A percentile compares a stretch with the other conserved stretches of the same genome.
These are phyloP conservation scores for Emmonsia crescens DNA, from an alignment of 2,329 filamentous ascomycete genomes.

Conservation along the genomic window DNA sequence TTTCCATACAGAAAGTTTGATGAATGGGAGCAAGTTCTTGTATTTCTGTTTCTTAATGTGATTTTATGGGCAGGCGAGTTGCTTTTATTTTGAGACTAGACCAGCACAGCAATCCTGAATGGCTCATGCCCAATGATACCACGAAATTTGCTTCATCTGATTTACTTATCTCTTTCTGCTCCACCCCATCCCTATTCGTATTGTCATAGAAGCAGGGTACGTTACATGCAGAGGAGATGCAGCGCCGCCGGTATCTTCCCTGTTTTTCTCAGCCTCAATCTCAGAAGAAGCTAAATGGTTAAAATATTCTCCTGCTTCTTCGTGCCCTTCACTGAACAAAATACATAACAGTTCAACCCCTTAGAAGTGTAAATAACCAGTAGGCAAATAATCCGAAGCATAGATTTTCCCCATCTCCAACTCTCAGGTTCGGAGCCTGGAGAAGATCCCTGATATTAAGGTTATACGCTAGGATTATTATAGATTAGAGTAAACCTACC, in stretches of 20 bases:
- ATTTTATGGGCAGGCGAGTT: not conserved
- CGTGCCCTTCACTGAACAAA: not conserved
- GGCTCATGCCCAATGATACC: slow-evolving; percentile 1
- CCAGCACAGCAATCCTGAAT: not conserved
- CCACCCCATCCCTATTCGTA: not conserved
- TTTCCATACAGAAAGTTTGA: not conserved
- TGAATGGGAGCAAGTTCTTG: not conserved
- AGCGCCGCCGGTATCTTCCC: too few species aligned
- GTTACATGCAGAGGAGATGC: not conserved
- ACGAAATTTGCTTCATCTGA: not conserved
- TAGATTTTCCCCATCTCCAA: not conserved
- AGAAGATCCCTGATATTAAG: not conserved
- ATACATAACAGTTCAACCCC: not conserved
- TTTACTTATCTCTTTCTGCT: not conserved
- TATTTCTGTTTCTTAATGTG: not conserved
- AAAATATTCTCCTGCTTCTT: not conserved
- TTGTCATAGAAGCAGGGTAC: not conserved
- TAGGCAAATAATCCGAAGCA: not conserved
- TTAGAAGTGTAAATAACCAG: not conserved
- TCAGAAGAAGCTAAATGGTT: not conserved
- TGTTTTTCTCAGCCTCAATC: too few species aligned
- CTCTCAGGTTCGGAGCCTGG: not conserved
- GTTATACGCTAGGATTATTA: not conserved
- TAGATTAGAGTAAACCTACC: not conserved
- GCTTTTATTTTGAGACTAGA: not conserved